Percentiles rank a stretch among this genome's conserved stretches.
These are phyloP conservation scores for Linnemannia zychae DNA, from an alignment of 192 early-diverging fungal genomes.

Conservation along the genomic window DNA sequence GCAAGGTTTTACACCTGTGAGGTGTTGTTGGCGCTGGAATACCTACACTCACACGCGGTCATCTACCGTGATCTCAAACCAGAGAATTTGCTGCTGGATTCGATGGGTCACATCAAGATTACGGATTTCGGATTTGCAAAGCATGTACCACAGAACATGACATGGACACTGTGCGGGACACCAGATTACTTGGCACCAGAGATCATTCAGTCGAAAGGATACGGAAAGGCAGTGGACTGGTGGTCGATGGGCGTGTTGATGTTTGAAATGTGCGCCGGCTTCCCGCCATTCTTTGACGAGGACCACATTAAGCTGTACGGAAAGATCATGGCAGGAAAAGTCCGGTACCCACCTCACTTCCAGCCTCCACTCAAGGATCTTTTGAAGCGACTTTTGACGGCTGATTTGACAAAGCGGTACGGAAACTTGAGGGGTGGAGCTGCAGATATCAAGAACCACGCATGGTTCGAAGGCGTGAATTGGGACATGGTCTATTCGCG, in stretches of 20 bases:
- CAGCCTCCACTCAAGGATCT: constrained; percentile 87
- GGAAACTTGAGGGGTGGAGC: constrained; percentile 88
- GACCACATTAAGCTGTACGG: constrained; percentile 93
- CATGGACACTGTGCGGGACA: constrained; percentile 90
- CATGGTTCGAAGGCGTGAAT: constrained; percentile 95
- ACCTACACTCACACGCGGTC: constrained; percentile 82
- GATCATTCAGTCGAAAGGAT: constrained; percentile 94
- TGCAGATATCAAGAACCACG: constrained; percentile 92
- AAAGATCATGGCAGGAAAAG: constrained; percentile 88
- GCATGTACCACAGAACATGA: constrained; percentile 83
- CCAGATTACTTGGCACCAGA: constrained; percentile 88
- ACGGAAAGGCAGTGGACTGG: constrained; percentile 94
- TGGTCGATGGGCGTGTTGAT: constrained; percentile 93
- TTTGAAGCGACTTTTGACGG: constrained; percentile 80
- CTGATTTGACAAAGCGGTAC: constrained; percentile 86
- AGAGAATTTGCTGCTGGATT: constrained; percentile 83
- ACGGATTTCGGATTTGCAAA: constrained; percentile 93
- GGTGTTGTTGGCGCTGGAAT: constrained; percentile 81
- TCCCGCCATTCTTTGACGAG: constrained; percentile 97
- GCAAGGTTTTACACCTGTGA: constrained; percentile 85
- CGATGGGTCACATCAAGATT: constrained; percentile 88
- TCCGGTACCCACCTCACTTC: constrained; percentile 88
- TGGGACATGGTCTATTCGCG: constrained; percentile 82
- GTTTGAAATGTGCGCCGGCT: constrained; percentile 94
- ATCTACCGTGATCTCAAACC: constrained; percentile 91